Evolutionary conservation across 2,329 filamentous ascomycete species (phyloP).

Genomic region (Aureobasidium sp.): DNA sequence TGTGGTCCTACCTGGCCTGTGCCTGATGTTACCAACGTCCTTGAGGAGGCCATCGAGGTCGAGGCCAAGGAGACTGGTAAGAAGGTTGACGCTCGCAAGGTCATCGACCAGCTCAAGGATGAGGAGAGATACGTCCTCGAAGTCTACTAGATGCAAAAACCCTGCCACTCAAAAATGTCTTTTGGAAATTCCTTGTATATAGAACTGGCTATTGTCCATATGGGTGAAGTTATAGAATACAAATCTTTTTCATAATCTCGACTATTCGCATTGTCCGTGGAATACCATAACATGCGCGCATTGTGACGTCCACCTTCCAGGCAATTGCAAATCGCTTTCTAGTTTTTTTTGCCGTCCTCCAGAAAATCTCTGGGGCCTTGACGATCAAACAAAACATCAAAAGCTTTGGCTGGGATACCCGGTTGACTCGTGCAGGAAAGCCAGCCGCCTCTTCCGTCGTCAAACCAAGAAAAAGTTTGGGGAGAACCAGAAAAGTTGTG

Average conservation of each 20-base stretch:
- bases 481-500: not conserved
- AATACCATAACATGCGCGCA: not conserved
- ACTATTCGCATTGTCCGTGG: not conserved
- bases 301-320: not conserved
- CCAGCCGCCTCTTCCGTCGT: not conserved
- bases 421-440: slow-evolving; percentile 8
- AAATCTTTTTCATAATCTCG: not conserved
- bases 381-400: slow-evolving; percentile 8
- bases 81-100: slow-evolving; percentile 78
- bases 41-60: slow-evolving; percentile 80
- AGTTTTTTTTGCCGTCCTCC: not conserved
- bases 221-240: not conserved
- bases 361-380: not conserved
- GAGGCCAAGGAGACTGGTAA: slow-evolving; percentile 62
- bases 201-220: not conserved
- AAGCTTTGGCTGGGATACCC: not conserved
- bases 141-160: slow-evolving; percentile 62
- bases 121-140: slow-evolving; percentile 89
- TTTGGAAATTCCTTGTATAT: not conserved
- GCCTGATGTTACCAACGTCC: slow-evolving; percentile 86
- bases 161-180: not conserved
- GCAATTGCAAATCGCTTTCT: not conserved
- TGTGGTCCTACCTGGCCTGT: slow-evolving; percentile 98
- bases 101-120: slow-evolving; percentile 97
- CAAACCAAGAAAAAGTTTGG: not conserved